Conservation (phyloP, 1,284 basidiomycete genomes). For the Ustilago nuda region DNA sequence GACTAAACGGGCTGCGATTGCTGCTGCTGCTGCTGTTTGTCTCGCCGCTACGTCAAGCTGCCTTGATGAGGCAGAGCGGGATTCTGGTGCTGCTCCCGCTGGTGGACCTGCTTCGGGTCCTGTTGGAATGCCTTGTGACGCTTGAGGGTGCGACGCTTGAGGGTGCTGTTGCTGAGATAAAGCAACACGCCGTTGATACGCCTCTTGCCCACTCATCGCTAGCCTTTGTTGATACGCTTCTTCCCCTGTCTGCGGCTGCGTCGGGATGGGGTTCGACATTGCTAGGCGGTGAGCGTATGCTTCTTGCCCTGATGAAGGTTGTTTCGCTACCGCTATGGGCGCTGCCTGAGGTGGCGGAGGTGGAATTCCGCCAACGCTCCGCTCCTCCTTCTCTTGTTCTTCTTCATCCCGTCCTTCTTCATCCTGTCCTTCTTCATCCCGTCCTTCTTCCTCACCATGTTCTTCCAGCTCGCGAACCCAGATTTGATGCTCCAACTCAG, state of each 20-base stretch:
- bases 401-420: slow-evolving; percentile 18
- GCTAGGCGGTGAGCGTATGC: slow-evolving; percentile 35
- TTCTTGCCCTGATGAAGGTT: slow-evolving; percentile 37
- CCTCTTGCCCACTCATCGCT: slow-evolving; percentile 43
- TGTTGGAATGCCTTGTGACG: slow-evolving; percentile 16
- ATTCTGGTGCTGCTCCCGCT: slow-evolving; percentile 17
- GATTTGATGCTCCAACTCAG: slow-evolving; percentile 19
- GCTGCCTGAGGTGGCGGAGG: background rate
- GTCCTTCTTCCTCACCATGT: slow-evolving; percentile 16
- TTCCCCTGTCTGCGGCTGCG: slow-evolving; percentile 9
- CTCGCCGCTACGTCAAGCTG: slow-evolving; percentile 24
- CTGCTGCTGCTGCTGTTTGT: slow-evolving; percentile 50
- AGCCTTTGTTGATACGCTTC: slow-evolving; percentile 28
- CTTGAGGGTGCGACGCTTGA: background rate
- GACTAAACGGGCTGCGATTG: slow-evolving; percentile 55
- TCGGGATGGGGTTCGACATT: slow-evolving; percentile 3
- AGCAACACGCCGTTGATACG: slow-evolving; percentile 35
- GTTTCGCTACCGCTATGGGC: background rate
- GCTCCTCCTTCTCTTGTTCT: slow-evolving; percentile 12
- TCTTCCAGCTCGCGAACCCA: slow-evolving; percentile 31
- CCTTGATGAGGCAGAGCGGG: background rate
- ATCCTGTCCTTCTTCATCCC: slow-evolving; percentile 16
- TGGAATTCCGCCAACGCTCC: background rate
- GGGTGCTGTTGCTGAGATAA: slow-evolving; percentile 21
- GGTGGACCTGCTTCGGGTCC: slow-evolving; percentile 21